Percentiles rank a stretch among this genome's conserved stretches.
phyloP scores from a whole-genome alignment of 768 basidiomycete genomes.

The Leucosporidium scottii region DNA sequence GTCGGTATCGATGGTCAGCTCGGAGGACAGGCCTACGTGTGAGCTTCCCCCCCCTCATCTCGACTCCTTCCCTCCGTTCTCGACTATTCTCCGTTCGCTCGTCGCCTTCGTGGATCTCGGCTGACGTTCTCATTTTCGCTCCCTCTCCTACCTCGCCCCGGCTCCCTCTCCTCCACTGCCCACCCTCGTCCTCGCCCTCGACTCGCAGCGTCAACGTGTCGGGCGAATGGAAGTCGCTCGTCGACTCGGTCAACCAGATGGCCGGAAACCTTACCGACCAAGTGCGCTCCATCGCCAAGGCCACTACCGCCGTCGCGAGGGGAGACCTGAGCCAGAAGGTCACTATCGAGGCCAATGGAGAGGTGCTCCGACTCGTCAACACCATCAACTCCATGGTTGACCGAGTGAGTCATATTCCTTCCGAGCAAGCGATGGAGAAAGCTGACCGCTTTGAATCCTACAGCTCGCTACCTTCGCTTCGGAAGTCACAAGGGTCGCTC shows the following conservation, averaged over 20 bases:
- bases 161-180: too few relatives aligned
- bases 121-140: too few relatives aligned
- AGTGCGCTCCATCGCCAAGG: slow-evolving; percentile 87
- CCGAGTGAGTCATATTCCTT: slow-evolving; percentile 42
- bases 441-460: slow-evolving; percentile 27
- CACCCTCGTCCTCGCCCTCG: too few relatives aligned
- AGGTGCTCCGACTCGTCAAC: slow-evolving; percentile 90
- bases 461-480: slow-evolving; percentile 58
- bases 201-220: slow-evolving; percentile 3
- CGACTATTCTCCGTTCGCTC: too few relatives aligned
- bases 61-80: too few relatives aligned
- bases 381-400: slow-evolving; percentile 91
- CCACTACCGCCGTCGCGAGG: slow-evolving; percentile 87
- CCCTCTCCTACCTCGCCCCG: too few relatives aligned
- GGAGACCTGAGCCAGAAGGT: slow-evolving; percentile 94
- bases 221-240: slow-evolving; percentile 70
- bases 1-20: slow-evolving; percentile 88
- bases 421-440: too few relatives aligned
- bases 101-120: too few relatives aligned
- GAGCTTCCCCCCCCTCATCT: not conserved
- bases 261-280: slow-evolving; percentile 70
- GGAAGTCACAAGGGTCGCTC: slow-evolving; percentile 88
- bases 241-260: slow-evolving; percentile 68
- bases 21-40: slow-evolving; percentile 76
- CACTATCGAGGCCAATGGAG: slow-evolving; percentile 82